phyloP scores from a whole-genome alignment of 805 yeast genomes.

The Lipomyces mesembrius region DNA sequence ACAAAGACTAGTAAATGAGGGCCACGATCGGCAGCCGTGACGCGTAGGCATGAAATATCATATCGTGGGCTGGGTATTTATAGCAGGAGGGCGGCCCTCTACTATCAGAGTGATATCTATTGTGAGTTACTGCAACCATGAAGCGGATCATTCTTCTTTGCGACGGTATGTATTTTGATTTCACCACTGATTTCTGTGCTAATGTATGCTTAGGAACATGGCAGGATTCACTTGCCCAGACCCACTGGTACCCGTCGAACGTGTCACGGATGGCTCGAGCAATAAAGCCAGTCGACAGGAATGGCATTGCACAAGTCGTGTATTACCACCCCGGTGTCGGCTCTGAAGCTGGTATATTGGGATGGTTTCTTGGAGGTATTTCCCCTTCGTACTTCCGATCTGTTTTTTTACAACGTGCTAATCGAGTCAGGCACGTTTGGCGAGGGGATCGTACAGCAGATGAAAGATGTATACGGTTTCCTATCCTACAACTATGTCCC shows the following conservation, averaged over 20 bases:
- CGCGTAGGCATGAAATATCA: no score
- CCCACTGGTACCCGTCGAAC: constrained; percentile 17
- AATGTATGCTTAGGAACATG: constrained; percentile 18
- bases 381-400: no score
- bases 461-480: constrained; percentile 22
- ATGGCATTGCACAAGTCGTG: constrained; percentile 20
- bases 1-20: no score
- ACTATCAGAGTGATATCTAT: no score
- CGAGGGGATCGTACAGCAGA: constrained; percentile 14
- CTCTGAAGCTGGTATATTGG: constrained; percentile 2
- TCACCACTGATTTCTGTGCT: background rate
- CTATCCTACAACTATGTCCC: constrained; percentile 23
- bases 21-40: no score
- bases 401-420: no score
- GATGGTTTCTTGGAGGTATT: constrained; percentile 8
- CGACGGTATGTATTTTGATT: constrained; percentile 6
- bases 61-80: no score
- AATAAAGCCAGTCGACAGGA: background rate
- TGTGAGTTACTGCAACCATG: background rate
- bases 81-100: no score
- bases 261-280: constrained; percentile 26
- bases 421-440: constrained; percentile 14
- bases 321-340: constrained; percentile 28
- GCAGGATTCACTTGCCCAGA: constrained; percentile 19
- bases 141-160: constrained; percentile 20